These are phyloP conservation scores for Lactuca sativa DNA, from an alignment of 129 eudicot genomes.

Conservation along the genomic window DNA sequence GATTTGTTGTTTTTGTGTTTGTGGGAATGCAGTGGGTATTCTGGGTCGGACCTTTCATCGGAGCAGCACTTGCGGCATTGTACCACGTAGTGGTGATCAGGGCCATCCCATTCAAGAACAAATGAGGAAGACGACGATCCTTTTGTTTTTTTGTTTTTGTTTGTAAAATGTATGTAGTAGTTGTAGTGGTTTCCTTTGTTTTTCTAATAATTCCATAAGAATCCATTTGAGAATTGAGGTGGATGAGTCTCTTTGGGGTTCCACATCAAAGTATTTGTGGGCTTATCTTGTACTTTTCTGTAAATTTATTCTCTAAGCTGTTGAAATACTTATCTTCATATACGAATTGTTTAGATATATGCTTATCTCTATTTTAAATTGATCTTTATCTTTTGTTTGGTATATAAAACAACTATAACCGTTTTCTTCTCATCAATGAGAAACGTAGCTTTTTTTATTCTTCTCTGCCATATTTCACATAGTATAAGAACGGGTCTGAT, in stretches of 20 bases:
- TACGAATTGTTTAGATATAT: too few relatives aligned
- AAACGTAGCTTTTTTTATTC: too few relatives aligned
- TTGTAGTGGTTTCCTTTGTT: conserved; percentile 1
- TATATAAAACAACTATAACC: too few relatives aligned
- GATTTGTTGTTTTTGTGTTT: background rate
- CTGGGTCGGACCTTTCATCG: conserved; percentile 89
- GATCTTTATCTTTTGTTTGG: too few relatives aligned
- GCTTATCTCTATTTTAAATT: too few relatives aligned
- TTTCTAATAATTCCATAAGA: conserved; percentile 6
- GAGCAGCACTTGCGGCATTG: conserved; percentile 79
- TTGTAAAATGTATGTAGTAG: conserved; percentile 18
- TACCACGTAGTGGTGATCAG: conserved; percentile 76
- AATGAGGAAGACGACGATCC: conserved; percentile 8
- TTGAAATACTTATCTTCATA: too few relatives aligned
- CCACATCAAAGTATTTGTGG: conserved; percentile 22
- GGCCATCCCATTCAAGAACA: conserved; percentile 75
- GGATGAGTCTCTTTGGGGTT: conserved; percentile 15
- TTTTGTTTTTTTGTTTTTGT: background rate
- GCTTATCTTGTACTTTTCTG: conserved; percentile 15
- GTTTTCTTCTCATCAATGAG: too few relatives aligned
- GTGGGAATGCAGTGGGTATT: conserved; percentile 63
- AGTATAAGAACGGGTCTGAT: too few relatives aligned
- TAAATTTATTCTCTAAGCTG: background rate
- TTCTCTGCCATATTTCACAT: too few relatives aligned
- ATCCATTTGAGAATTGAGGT: conserved; percentile 13